Evolutionary conservation across 768 basidiomycete genomes (phyloP).

Genomic region (Lactarius indigo): DNA sequence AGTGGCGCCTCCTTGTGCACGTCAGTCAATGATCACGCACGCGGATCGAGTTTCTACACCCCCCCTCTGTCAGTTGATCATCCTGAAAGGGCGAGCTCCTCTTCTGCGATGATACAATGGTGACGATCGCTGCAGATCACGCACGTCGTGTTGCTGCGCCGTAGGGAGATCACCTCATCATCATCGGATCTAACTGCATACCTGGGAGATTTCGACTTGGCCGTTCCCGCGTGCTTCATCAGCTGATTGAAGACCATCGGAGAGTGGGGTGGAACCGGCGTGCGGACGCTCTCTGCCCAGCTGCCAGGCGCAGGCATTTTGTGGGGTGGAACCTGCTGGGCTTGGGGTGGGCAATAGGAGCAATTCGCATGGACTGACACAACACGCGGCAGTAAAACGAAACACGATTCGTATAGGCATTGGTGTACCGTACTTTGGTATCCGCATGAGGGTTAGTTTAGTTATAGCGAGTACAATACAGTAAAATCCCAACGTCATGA

Average conservation of each 20-base stretch:
- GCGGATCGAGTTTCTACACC: too few relatives aligned
- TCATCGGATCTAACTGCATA: neutral
- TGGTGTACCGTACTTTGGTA: slow-evolving; percentile 21
- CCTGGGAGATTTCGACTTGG: neutral
- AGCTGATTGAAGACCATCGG: neutral
- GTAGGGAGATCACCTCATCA: neutral
- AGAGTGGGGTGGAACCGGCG: neutral
- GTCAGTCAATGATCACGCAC: neutral
- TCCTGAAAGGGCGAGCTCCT: neutral
- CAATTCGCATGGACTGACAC: neutral
- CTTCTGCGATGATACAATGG: neutral
- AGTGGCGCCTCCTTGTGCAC: too few relatives aligned
- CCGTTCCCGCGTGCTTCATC: neutral
- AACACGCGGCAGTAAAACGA: neutral
- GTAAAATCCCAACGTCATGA: neutral
- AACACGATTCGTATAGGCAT: neutral
- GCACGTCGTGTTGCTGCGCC: neutral
- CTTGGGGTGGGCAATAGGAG: neutral
- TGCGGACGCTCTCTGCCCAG: neutral
- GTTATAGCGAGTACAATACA: slow-evolving; percentile 17
- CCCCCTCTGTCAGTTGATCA: neutral
- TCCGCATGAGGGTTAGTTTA: slow-evolving; percentile 25
- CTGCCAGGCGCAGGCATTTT: neutral
- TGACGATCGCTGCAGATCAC: neutral
- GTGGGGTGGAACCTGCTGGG: neutral